Conservation (phyloP, 2,329 filamentous ascomycete species). For the Microsporum canis region DNA sequence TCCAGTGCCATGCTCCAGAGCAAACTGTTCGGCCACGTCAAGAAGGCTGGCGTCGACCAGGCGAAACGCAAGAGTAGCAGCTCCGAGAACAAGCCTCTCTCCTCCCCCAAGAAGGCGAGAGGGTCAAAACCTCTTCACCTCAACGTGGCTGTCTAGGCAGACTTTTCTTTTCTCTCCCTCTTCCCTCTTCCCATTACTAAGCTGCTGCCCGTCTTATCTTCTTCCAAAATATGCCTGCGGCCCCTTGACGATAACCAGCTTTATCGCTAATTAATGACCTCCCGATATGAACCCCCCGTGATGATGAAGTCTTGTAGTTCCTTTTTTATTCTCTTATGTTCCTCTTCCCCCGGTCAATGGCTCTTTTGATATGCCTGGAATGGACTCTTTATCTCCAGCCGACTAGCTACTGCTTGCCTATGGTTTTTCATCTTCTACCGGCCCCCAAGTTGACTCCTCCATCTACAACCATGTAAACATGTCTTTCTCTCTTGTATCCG, state of each 20-base stretch:
- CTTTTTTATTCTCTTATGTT: not conserved
- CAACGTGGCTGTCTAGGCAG: constrained; percentile 33
- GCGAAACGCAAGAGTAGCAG: constrained; percentile 33
- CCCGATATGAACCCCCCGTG: not conserved
- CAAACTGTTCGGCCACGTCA: constrained; percentile 52
- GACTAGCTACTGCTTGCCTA: not conserved
- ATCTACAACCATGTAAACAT: not conserved
- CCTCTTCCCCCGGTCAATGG: not conserved
- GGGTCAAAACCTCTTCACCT: constrained; percentile 42
- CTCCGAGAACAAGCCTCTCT: constrained; percentile 23
- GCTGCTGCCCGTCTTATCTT: not conserved
- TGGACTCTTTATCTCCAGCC: not conserved
- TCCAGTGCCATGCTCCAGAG: constrained; percentile 45
- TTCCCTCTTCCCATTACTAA: not conserved
- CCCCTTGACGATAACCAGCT: not conserved
- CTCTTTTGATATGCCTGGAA: not conserved
- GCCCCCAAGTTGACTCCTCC: not conserved
- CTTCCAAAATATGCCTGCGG: not conserved
- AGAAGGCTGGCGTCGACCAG: constrained; percentile 37
- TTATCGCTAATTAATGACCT: not conserved
- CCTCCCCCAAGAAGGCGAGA: constrained; percentile 40
- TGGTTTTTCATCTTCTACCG: not conserved
- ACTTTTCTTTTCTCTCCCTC: not conserved
- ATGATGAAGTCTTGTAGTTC: not conserved
- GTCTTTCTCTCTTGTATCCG: not conserved